Percentiles rank a stretch among this genome's conserved stretches.
These are phyloP conservation scores for Ceratocystis cubensis DNA, from an alignment of 2,329 filamentous ascomycete genomes.

Conservation along the genomic window DNA sequence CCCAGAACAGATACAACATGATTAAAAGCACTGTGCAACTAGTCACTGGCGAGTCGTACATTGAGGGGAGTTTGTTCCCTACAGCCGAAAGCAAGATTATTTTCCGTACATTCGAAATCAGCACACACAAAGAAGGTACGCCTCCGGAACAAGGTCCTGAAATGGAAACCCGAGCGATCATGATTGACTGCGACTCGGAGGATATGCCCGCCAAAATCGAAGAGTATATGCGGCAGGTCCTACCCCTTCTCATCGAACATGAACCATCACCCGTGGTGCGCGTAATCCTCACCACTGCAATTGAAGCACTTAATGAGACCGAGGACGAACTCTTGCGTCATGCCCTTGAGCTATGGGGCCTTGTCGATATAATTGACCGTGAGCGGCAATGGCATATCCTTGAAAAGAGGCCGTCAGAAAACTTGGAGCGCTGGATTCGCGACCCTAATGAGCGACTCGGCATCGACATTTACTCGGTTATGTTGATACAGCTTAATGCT, in stretches of 20 bases:
- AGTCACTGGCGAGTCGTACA: slow-evolving; percentile 36
- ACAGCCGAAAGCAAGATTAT: slow-evolving; percentile 30
- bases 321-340: slow-evolving; percentile 44
- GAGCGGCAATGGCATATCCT: slow-evolving; percentile 49
- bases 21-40: slow-evolving; percentile 41
- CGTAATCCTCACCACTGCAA: slow-evolving; percentile 42
- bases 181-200: slow-evolving; percentile 50
- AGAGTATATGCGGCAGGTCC: slow-evolving; percentile 45
- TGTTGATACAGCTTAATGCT: slow-evolving; percentile 52
- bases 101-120: slow-evolving; percentile 25
- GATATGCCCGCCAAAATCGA: slow-evolving; percentile 49
- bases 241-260: slow-evolving; percentile 44
- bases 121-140: slow-evolving; percentile 27
- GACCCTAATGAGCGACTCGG: slow-evolving; percentile 38
- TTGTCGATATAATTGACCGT: slow-evolving; percentile 52
- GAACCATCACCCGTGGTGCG: slow-evolving; percentile 50
- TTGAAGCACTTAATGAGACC: slow-evolving; percentile 35
- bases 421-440: slow-evolving; percentile 36
- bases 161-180: slow-evolving; percentile 33
- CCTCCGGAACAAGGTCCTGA: slow-evolving; percentile 27
- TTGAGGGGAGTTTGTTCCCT: slow-evolving; percentile 50
- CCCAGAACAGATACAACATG: slow-evolving; percentile 45
- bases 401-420: slow-evolving; percentile 34
- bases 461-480: slow-evolving; percentile 46
- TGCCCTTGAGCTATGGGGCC: slow-evolving; percentile 51